Percentiles rank a stretch among this genome's conserved stretches.
phyloP scores from a whole-genome alignment of 441 rosid genomes.

The Rhodomyrtus psidioides region DNA sequence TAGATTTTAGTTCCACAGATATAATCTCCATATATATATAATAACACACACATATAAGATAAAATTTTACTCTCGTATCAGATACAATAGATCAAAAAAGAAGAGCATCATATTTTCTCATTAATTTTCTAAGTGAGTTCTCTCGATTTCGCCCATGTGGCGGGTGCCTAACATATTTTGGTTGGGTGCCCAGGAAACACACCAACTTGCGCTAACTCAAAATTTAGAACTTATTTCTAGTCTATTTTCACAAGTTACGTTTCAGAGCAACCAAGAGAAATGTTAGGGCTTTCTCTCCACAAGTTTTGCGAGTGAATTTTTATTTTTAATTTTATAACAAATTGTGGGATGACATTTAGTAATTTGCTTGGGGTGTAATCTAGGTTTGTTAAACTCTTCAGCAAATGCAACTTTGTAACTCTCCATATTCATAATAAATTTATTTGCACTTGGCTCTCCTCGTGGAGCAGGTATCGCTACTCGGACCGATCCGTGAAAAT shows the following conservation, averaged over 20 bases:
- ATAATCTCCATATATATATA: too few species aligned
- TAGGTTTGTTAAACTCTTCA: neutral
- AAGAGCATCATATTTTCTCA: too few species aligned
- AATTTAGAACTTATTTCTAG: neutral
- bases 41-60: neutral
- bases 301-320: neutral
- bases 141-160: neutral
- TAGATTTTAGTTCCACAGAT: too few species aligned
- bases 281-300: neutral
- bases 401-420: neutral
- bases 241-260: neutral
- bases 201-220: neutral
- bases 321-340: neutral
- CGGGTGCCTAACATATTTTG: neutral
- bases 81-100: too few species aligned
- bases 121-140: too few species aligned
- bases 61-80: neutral
- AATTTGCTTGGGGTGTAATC: neutral
- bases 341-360: neutral
- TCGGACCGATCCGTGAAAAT: accelerated
- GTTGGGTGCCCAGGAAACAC: neutral
- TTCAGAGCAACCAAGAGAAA: neutral
- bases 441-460: neutral
- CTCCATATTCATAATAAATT: neutral
- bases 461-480: neutral